Evolutionary conservation across 2,329 filamentous ascomycete species (phyloP).

Genomic region (Aureobasidium mangrovei): DNA sequence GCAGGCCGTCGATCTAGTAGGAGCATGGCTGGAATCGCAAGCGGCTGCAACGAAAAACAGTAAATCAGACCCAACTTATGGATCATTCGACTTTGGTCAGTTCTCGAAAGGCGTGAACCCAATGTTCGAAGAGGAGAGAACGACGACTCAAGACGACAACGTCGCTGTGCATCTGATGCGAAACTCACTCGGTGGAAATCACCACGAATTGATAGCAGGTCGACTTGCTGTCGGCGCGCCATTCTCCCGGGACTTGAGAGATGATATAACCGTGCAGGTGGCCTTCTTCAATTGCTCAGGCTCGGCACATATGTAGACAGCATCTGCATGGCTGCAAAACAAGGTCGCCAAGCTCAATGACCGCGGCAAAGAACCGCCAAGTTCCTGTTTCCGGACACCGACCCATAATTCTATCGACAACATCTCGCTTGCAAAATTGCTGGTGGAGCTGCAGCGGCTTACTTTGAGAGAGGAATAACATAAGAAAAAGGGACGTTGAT

Average conservation of each 20-base stretch:
- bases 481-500: too few relatives aligned
- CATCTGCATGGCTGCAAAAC: slow-evolving; percentile 31
- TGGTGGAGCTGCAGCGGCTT: too few relatives aligned
- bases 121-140: slow-evolving; percentile 37
- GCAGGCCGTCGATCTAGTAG: slow-evolving; percentile 30
- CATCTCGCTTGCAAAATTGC: too few relatives aligned
- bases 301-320: slow-evolving; percentile 36
- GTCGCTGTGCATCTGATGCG: slow-evolving; percentile 44
- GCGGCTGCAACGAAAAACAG: slow-evolving; percentile 17
- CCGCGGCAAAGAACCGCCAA: too few relatives aligned
- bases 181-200: slow-evolving; percentile 45
- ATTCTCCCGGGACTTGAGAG: slow-evolving; percentile 33
- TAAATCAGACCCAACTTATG: slow-evolving; percentile 10
- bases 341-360: too few relatives aligned
- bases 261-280: slow-evolving; percentile 46
- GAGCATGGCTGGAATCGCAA: slow-evolving; percentile 46
- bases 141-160: slow-evolving; percentile 34
- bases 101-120: slow-evolving; percentile 35
- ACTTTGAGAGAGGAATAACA: too few relatives aligned
- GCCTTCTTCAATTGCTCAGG: slow-evolving; percentile 38
- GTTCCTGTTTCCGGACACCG: too few relatives aligned
- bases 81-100: slow-evolving; percentile 26
- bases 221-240: slow-evolving; percentile 30
- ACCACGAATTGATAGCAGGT: slow-evolving; percentile 32
- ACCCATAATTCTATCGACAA: too few relatives aligned